phyloP scores from a whole-genome alignment of 345 rosid genomes.

The Psidium guajava region DNA sequence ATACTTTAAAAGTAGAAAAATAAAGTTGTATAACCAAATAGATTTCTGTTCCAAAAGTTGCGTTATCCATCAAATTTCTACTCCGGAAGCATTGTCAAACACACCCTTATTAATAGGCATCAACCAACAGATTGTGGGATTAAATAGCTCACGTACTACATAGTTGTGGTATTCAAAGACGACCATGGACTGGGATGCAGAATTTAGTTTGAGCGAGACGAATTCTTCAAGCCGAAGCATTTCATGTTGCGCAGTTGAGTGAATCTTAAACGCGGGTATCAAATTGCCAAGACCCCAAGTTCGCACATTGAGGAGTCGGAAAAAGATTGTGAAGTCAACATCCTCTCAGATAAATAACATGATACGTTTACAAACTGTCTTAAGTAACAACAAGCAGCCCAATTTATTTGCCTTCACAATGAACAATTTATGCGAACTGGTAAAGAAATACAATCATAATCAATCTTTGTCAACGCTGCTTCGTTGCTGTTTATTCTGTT shows the following conservation, averaged over 20 bases:
- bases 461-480: background rate
- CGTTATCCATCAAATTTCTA: no score
- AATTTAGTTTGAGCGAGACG: background rate
- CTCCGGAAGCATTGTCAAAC: no score
- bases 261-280: background rate
- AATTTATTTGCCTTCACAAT: background rate
- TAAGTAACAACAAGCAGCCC: background rate
- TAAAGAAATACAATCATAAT: background rate
- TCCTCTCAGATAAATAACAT: background rate
- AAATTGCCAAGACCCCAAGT: background rate
- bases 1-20: no score
- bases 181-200: background rate
- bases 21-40: no score
- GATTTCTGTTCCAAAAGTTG: no score
- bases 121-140: background rate
- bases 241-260: background rate
- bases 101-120: background rate
- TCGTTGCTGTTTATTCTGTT: background rate
- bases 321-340: background rate
- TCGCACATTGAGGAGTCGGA: background rate
- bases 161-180: background rate
- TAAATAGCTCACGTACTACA: background rate
- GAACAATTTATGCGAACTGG: background rate
- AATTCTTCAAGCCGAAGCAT: background rate
- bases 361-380: background rate